Base-by-base conservation (phyloP, 257 asterid species). In the Salvia hispanica region DNA sequence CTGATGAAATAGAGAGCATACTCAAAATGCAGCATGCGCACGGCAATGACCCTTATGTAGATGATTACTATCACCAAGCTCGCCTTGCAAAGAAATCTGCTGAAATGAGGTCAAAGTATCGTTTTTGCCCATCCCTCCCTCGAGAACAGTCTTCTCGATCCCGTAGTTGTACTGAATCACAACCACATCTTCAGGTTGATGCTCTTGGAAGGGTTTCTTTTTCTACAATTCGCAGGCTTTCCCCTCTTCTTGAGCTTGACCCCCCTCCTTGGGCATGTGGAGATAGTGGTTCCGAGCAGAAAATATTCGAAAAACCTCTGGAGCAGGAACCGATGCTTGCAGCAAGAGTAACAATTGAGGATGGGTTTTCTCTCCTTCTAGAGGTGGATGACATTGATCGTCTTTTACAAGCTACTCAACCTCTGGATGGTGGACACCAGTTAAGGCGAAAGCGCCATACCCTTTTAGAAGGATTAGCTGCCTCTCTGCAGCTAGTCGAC, bases 401-500 rank as follows among this genome's bases (percentile, higher is more conserved):
- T 69, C 82, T 84, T 40, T 73, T 92, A 58, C 85, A 79, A 72
- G 88, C 76, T 68, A 71, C 85, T 69, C 95, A 80, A 72, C 91
- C 84, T 59, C 95, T 81, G 75, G 98, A 87, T 63, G 86, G 94
- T 74, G 95, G 96, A 55, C 71, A 59, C 67, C 96, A 87, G 82
- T 89, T 88, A 42, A 87, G 88, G 81, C 81, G 87, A 56, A 92
- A 76, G 80, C 88, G 95, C 72, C 96, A 89, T 74, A 71, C 80
- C 65, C 85, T 89, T 70, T 78, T 92, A 73, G 97, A 92, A 81
- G 98, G 98, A 54, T 67, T 92, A 80, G 97, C 98, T n/a, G 83
- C 98, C 48, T 89, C 98, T 10, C 95, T 92, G 78, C 97, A 92
- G 86, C 88, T 92, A 43, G 98, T 86, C 70, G 98, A 92, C 78